Conservation (phyloP, 2,329 filamentous ascomycete genomes). For the Metarhizium robertsii region DNA sequence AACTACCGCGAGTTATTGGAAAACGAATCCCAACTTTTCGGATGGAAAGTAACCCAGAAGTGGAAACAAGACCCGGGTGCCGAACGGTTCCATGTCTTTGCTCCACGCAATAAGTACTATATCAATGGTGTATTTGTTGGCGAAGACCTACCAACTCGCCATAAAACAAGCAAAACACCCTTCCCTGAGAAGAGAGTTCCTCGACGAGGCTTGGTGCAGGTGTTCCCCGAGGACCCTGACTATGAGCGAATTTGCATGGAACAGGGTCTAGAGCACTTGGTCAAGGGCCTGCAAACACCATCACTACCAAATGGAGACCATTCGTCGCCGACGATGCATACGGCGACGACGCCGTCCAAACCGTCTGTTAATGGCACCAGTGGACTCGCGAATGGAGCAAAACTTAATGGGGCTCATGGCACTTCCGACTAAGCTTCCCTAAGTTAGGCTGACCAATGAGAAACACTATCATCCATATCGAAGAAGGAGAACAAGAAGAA, state of each 20-base stretch:
- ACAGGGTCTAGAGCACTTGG: conserved; percentile 46
- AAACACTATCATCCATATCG: background rate
- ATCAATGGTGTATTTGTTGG: conserved; percentile 44
- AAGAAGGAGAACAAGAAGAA: background rate
- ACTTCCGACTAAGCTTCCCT: conserved; percentile 1
- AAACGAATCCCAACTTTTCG: conserved; percentile 33
- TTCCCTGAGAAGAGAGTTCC: conserved; percentile 47
- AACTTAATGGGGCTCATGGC: conserved; percentile 22
- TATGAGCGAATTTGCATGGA: conserved; percentile 45
- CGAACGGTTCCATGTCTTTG: conserved; percentile 41
- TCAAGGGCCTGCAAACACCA: conserved; percentile 35
- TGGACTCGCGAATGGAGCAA: conserved; percentile 15
- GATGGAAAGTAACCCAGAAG: conserved; percentile 36
- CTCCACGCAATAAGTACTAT: conserved; percentile 49
- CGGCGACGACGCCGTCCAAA: conserved; percentile 16
- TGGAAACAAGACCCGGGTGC: conserved; percentile 51
- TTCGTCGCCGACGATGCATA: conserved; percentile 34
- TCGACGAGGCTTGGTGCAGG: conserved; percentile 42
- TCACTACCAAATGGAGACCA: conserved; percentile 37
- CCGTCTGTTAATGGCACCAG: conserved; percentile 22
- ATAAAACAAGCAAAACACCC: conserved; percentile 41
- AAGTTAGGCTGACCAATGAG: background rate
- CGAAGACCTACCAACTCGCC: conserved; percentile 39
- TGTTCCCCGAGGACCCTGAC: conserved; percentile 47
- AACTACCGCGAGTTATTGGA: conserved; percentile 52